phyloP scores from a whole-genome alignment of 2,329 filamentous ascomycete genomes.

The Fusarium pseudocircinatum region DNA sequence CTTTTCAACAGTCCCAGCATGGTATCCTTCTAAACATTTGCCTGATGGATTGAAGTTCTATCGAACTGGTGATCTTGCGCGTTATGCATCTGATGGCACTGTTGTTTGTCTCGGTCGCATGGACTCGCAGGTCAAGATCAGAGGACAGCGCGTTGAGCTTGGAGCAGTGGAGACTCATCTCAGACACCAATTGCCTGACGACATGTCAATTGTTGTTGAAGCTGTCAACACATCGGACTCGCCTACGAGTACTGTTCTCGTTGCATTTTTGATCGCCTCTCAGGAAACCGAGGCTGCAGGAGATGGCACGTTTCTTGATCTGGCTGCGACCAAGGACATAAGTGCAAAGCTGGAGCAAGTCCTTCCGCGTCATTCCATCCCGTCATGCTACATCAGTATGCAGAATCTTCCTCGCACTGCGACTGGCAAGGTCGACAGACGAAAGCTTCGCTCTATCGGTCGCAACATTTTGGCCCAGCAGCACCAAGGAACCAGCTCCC shows the following conservation, averaged over 20 bases:
- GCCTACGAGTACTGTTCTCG: not conserved
- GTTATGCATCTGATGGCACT: constrained; percentile 52
- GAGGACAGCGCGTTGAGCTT: constrained; percentile 64
- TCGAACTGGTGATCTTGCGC: constrained; percentile 58
- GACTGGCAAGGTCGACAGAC: not conserved
- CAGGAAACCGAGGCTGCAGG: fast-evolving
- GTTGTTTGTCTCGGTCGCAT: constrained; percentile 61
- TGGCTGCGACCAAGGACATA: not conserved
- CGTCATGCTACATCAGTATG: not conserved
- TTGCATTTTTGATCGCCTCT: not conserved
- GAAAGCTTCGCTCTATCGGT: not conserved
- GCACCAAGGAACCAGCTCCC: fast-evolving
- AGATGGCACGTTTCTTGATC: not conserved
- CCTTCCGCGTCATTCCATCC: not conserved
- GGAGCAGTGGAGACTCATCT: constrained; percentile 1
- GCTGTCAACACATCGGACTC: not conserved
- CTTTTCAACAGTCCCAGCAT: not conserved
- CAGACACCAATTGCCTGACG: not conserved
- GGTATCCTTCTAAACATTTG: not conserved
- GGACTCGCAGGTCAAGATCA: constrained; percentile 67
- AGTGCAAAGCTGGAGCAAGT: not conserved
- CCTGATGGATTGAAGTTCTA: constrained; percentile 45
- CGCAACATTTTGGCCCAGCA: fast-evolving
- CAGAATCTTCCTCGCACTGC: not conserved
- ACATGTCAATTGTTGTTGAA: not conserved